These are phyloP conservation scores for Fusarium chaquense DNA, from an alignment of 2,329 filamentous ascomycete genomes.

Conservation along the genomic window DNA sequence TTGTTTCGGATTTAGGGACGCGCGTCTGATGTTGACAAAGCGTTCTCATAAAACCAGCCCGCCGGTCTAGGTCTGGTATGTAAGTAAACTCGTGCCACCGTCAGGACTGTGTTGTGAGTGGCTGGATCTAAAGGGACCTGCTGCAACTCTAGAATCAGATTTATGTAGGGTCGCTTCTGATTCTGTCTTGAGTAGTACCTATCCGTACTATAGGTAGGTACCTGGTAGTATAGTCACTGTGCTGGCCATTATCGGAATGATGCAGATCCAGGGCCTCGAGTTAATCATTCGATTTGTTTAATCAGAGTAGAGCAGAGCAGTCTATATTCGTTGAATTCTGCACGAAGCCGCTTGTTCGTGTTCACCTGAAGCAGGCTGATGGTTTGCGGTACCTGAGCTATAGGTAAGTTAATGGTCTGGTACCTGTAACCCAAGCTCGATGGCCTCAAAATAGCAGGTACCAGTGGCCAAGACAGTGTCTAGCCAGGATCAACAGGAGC, in stretches of 20 bases:
- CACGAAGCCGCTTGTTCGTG: constrained; percentile 27
- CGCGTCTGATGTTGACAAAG: constrained; percentile 36
- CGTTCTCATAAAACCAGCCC: constrained; percentile 23
- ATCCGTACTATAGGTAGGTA: neutral
- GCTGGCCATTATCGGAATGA: neutral
- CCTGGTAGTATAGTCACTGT: neutral
- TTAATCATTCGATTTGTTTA: neutral
- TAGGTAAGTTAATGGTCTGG: neutral
- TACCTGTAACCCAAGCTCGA: neutral
- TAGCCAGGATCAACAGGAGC: constrained; percentile 28
- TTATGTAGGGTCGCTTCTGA: constrained; percentile 9
- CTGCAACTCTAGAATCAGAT: constrained; percentile 17
- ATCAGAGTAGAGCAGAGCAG: neutral
- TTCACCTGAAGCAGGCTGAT: constrained; percentile 43
- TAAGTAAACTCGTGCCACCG: constrained; percentile 42
- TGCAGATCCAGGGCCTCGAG: constrained; percentile 5
- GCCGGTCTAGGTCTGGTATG: constrained; percentile 40
- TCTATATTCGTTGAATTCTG: neutral
- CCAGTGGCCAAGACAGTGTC: constrained; percentile 26
- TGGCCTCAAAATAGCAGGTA: constrained; percentile 12
- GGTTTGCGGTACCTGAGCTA: constrained; percentile 36
- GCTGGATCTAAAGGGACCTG: constrained; percentile 6
- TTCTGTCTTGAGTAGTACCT: neutral
- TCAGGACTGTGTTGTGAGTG: constrained; percentile 29
- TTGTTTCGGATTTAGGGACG: constrained; percentile 40